Evolutionary conservation across 306 rosid genomes (phyloP), one percentile per base, ranked within the genome.

Genomic region (Pyrus betulifolia): DNA sequence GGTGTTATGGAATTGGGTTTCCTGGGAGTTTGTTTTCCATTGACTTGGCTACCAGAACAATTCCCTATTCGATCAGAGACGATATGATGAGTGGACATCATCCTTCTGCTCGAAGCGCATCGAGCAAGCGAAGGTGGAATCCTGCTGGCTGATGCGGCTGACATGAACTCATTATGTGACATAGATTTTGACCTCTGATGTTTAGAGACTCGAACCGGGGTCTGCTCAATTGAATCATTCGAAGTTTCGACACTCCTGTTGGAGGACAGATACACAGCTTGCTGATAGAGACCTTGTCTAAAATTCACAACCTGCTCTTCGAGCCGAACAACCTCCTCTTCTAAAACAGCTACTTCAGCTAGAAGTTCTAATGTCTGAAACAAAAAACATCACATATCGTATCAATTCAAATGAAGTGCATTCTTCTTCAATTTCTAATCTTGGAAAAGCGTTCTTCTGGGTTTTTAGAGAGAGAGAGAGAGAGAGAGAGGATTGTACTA

Each of bases 281-380:
- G 93, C 78, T 92, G 97, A 77, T 90, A 92, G 14, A 94, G 72
- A 44, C 91, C 96, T 89, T 87, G 90, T 64, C 98, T 84, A 71
- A 92, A 90, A 88, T 84, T 92, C 79, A 91, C 98, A 68, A 89
- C 88, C 79, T 89, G 90, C 71, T 88, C 95, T 87, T 94, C 97
- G 61, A 91, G 77, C 80, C 93, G 76, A 65, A 91, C 88, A 75
- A 94, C 97, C 72, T 90, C 98, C 82, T 94, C 97, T 84, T 94
- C 97, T 72, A 94, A 79, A 70, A 94, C 96, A 67, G 98, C 98
- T 67, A 94, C 96, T 84, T 94, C 96, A 80, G 98, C 96, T 17
- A 94, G 91, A 80, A 94, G 96, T 81, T 90, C 96, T 58, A 90
- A 79, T 81, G 91, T 94, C 96, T 94, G 84, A 74, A 82, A 78